Evolutionary conservation across 768 basidiomycete species (phyloP), one percentile per base, ranked within the genome.

Genomic region (Sarcomyxa edulis): DNA sequence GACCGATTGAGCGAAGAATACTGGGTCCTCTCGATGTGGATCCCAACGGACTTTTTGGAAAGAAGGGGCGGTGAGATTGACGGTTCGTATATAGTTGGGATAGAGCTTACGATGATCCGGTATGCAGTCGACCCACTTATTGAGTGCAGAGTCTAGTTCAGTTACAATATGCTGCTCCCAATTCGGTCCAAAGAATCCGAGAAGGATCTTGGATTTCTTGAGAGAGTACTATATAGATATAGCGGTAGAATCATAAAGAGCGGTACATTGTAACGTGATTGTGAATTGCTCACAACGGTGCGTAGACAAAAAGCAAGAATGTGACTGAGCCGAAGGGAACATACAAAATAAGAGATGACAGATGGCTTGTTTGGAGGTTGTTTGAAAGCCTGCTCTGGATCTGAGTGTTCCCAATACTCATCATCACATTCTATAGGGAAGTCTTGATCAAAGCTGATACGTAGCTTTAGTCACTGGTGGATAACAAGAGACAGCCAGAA

Each of bases 371-470:
- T 68, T 6, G 60, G 49, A 1, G 86, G 87, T 52, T 88, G 86
- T 37, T 73, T 63, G 56, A 84, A 87, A n/a, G 69, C 71, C 27
- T 70, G 64, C 2, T 68, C 61, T 0, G 75, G 74, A 45, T 80
- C 78, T 20, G 63, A 59, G 26, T 59, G 60, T n/a, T 77, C 70
- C 85, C 85, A 90, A 46, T 78, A 86, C 52, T 83, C 81, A 46
- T 86, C 83, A 47, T 76, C 74, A 31, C 80, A 78, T 39, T 71
- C 71, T 2, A 80, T 60, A 1, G 72, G 75, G 5, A 79, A 60
- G 36, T 87, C 85, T 5, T 83, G 64, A 47, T 91, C 86, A 49
- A 85, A 81, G 49, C 84, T 87, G 42, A 22, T 8, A n/a, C n/a
- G n/a, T n/a, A 6, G 12, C 15, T 15, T 38, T 25, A 42, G 31